Base-by-base conservation (phyloP, 2,329 filamentous ascomycete species). In the Fulvia fulva region DNA sequence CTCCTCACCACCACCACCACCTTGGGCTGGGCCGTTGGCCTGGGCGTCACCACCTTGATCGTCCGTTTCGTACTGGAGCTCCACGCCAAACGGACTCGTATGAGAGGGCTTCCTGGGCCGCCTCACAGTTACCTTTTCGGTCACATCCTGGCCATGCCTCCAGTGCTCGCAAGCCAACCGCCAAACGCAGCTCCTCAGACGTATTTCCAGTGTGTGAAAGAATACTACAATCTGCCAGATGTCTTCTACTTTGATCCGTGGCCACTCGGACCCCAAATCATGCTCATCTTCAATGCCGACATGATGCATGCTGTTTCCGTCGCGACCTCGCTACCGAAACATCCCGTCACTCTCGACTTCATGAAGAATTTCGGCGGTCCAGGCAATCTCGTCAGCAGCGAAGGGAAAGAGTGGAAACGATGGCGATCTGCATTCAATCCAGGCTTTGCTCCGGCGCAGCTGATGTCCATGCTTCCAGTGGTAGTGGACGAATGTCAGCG, bases 231-330 rank as follows among this genome's bases (percentile, higher is more conserved):
- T 21, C 65, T 77, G 3, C 66, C 65, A 5, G 68, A 73, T 7
- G 60, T 74, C 25, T 79, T 76, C 64, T 79, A 79, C 59, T 53
- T 80, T 4, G 77, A 80, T 59, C 56, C 76, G 2, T 80, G 77
- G 77, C 78, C 78, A 0, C 43, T 76, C 6, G 70, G 68, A 2
- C 66, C 64, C 5, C 62, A 66, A 1, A 66, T 74, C 14, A 62
- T 76, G 41, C 65, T 76, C 9, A 69, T 77, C 1, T 69, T 71
- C 21, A 71, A 76, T 53, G 70, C 74, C 5, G 71, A 75, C n/a
- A 60, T 76, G 34, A 67, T 72, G 9, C 64, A 73, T 3, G 67
- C 79, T 25, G 63, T 78, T 51, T 75, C 73, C 0, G 68, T 72
- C 12, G 61, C 67, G 26, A 65, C 60, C 19, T 55, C 72, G 23